Conservation (phyloP, 1,139 yeast genomes). For the Magnusiomyces sp. region DNA sequence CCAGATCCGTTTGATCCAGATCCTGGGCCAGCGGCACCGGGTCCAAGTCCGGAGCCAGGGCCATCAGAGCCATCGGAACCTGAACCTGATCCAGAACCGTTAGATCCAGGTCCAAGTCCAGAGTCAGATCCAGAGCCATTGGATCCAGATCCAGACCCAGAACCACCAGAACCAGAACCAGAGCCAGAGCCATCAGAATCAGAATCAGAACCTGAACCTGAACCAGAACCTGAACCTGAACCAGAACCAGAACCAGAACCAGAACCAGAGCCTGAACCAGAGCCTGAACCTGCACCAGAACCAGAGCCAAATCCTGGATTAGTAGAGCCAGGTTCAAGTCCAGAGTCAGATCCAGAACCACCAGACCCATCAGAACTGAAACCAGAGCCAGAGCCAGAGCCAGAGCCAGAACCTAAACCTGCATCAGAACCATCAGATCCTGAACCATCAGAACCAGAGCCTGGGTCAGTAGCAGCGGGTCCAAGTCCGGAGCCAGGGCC, state of each 20-base stretch:
- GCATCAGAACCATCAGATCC: constrained; percentile 1
- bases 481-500: neutral
- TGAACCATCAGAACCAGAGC: neutral
- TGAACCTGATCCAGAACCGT: neutral
- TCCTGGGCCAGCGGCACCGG: too few species aligned
- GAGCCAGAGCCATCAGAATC: neutral
- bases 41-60: neutral
- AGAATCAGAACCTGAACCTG: constrained; percentile 1
- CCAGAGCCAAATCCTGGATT: too few species aligned
- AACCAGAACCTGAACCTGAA: neutral
- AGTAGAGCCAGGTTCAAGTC: too few species aligned
- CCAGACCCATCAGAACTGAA: too few species aligned
- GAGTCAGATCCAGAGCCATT: constrained; percentile 2
- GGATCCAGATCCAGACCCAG: constrained; percentile 1
- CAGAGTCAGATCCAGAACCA: too few species aligned
- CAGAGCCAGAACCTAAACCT: constrained; percentile 7
- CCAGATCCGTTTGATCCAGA: neutral
- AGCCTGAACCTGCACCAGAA: too few species aligned
- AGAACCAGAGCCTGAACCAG: too few species aligned
- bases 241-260: constrained; percentile 1
- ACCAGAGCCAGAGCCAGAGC: constrained; percentile 2
- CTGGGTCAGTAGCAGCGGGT: neutral
- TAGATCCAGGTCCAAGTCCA: constrained; percentile 4
- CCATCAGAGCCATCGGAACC: constrained; percentile 4
- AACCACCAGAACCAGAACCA: too few species aligned